Evolutionary conservation across 805 yeast species (phyloP), one percentile per base, ranked within the genome.

Genomic region (Lipomyces kockii): DNA sequence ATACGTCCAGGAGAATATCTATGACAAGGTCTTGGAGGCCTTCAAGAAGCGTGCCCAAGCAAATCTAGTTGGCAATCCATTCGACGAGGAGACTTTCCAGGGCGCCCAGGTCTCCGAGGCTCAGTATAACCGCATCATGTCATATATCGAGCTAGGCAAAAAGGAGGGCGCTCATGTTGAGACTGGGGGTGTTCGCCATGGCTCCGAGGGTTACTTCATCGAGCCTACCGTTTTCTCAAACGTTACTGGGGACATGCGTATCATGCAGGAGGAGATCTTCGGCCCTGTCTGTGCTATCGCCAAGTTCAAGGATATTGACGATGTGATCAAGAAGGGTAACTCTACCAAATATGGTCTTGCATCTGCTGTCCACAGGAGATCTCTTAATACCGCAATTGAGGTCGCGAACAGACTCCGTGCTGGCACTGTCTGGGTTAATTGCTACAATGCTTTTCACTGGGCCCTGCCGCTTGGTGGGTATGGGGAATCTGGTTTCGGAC

Each of bases 381-480:
- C 89, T 80, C 78, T 92, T 71, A 85, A 85, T 81, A 89, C 87
- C 76, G 93, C 95, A 52, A 82, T 89, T 74, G 86, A 86, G 63
- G 94, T 90, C 70, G 83, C 97, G 52, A 83, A 84, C 79, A 86
- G 86, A 77, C 80, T 92, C 37, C 86, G 88, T 75, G 89, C 97
- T 68, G 98, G 98, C 77, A 90, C 94, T 67, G 87, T 93, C 73
- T 94, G 97, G 94, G 85, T 92, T 73, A 93, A 93, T 86, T 87
- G 92, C 67, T 89, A 91, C 80, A 92, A 92, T 80, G 95, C 86
- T 72, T 85, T 87, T 74, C 87, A 86, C 74, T 78, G 83, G 71
- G 83, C 83, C 72, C 86, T 89, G 63, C 94, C 94, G 22, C 91
- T 90, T 77, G 96, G 96, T 58, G 96, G 96, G 53, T 89, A 86